Conservation (phyloP, 331 rosid species). For the Saraca asoca region DNA sequence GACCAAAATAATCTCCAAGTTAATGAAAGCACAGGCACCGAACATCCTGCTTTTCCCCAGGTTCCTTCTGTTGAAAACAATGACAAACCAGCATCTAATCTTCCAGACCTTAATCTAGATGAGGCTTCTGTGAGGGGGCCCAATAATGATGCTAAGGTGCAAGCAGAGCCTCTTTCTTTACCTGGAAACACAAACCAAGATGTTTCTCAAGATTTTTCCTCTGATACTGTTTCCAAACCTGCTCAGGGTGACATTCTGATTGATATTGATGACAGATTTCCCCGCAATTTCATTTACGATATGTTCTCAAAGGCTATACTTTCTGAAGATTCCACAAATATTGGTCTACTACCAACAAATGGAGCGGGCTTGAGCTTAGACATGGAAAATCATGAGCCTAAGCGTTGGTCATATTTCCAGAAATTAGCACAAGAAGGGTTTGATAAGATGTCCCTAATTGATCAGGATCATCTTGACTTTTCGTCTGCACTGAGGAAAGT, state of each 20-base stretch:
- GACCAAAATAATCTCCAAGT: conserved; percentile 31
- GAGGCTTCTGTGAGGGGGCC: conserved; percentile 40
- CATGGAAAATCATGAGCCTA: conserved; percentile 76
- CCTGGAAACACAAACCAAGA: conserved; percentile 40
- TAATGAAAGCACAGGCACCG: conserved; percentile 45
- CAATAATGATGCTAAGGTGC: conserved; percentile 35
- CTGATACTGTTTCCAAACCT: conserved; percentile 38
- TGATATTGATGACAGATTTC: conserved; percentile 77
- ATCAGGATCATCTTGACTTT: conserved; percentile 65
- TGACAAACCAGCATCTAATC: conserved; percentile 44
- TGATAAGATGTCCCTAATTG: conserved; percentile 64
- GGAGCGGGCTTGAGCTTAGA: conserved; percentile 70
- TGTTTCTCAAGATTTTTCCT: conserved; percentile 43
- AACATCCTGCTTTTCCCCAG: conserved; percentile 37
- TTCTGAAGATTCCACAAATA: conserved; percentile 52
- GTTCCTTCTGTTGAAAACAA: conserved; percentile 43
- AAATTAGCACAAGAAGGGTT: conserved; percentile 71
- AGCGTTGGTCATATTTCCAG: conserved; percentile 79
- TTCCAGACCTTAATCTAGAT: conserved; percentile 42
- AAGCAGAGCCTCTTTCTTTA: conserved; percentile 37
- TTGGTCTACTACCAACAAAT: conserved; percentile 60
- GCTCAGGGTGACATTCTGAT: conserved; percentile 71
- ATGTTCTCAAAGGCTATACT: conserved; percentile 76
- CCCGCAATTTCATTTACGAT: conserved; percentile 78
- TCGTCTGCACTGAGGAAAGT: conserved; percentile 44